phyloP scores from a whole-genome alignment of 75 land plant species.

The Ceratopteris richardii region DNA sequence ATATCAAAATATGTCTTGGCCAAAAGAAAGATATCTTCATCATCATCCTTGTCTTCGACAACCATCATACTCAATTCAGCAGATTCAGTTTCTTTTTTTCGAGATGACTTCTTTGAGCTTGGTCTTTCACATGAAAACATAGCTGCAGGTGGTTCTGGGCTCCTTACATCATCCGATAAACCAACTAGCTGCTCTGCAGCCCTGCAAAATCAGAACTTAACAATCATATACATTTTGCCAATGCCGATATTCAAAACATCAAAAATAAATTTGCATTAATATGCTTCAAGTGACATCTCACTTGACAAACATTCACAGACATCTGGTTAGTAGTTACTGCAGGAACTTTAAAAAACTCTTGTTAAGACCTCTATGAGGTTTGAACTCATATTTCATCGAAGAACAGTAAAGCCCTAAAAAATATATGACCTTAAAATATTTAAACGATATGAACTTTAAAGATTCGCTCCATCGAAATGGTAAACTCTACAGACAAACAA shows the following conservation, averaged over 20 bases:
- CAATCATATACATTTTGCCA: background rate
- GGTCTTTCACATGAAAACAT: conserved; percentile 27
- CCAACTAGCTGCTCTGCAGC: conserved; percentile 88
- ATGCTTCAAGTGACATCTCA: too few relatives aligned
- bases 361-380: too few relatives aligned
- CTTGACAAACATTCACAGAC: too few relatives aligned
- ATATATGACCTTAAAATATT: too few relatives aligned
- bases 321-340: too few relatives aligned
- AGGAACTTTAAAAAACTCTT: too few relatives aligned
- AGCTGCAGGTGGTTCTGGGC: conserved; percentile 32
- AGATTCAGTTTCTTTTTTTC: conserved; percentile 16
- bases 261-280: too few relatives aligned
- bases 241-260: background rate
- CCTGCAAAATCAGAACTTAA: conserved; percentile 29
- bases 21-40: conserved; percentile 51
- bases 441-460: too few relatives aligned
- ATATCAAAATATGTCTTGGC: conserved; percentile 88
- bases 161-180: conserved; percentile 53
- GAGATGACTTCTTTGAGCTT: conserved; percentile 27
- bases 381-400: too few relatives aligned
- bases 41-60: conserved; percentile 39
- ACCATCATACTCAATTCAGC: conserved; percentile 19
- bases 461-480: too few relatives aligned
- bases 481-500: too few relatives aligned
- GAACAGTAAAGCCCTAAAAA: too few relatives aligned